Conservation (phyloP, 2,329 filamentous ascomycete species). For the Pseudohalonectria lignicola region DNA sequence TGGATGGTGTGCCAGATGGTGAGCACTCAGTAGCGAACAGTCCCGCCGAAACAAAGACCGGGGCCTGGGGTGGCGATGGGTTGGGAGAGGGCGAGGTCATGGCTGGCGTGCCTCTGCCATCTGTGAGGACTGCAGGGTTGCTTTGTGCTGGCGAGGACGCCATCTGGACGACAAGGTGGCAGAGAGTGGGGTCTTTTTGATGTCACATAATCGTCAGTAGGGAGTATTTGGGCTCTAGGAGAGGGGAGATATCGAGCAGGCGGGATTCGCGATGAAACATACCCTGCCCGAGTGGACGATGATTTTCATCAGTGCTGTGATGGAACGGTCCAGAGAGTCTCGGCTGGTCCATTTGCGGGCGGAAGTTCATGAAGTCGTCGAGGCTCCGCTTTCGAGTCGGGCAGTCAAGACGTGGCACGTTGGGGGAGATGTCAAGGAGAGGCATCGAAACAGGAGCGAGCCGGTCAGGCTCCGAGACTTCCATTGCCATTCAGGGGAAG, state of each 20-base stretch:
- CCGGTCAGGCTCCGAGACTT: too few relatives aligned
- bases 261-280: too few relatives aligned
- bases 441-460: constrained; percentile 25
- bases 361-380: constrained; percentile 26
- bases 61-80: constrained; percentile 14
- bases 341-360: constrained; percentile 6
- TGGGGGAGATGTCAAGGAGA: constrained; percentile 33
- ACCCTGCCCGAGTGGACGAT: too few relatives aligned
- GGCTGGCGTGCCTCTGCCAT: constrained; percentile 27
- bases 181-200: constrained; percentile 4
- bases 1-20: constrained; percentile 3
- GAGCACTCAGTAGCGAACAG: neutral
- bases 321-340: neutral
- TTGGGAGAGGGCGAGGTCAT: constrained; percentile 23
- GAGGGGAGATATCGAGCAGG: too few relatives aligned
- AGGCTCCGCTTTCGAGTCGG: constrained; percentile 33
- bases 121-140: constrained; percentile 25
- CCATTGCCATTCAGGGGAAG: too few relatives aligned
- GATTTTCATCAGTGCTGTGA: neutral
- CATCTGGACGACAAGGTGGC: constrained; percentile 12
- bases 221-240: too few relatives aligned
- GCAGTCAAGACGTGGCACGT: constrained; percentile 32
- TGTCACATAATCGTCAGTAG: neutral
- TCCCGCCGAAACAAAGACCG: constrained; percentile 4
- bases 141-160: constrained; percentile 13